Conservation (phyloP, 192 early-diverging fungal species). For the Coemansia nantahalensis region DNA sequence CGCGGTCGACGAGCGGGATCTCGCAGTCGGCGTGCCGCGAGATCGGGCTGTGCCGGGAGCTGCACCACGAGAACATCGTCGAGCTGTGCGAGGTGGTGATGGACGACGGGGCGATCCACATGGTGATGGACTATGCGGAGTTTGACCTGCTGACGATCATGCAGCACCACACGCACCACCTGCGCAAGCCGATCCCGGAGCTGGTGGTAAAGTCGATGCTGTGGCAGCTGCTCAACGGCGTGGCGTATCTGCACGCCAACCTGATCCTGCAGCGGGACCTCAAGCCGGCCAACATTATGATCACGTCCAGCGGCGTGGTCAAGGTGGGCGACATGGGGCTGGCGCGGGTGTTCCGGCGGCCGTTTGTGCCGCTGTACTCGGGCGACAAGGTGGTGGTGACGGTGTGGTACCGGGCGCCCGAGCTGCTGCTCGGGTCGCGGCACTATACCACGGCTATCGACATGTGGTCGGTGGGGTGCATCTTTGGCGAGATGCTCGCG, state of each 20-base stretch:
- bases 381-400: conserved; percentile 90
- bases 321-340: conserved; percentile 96
- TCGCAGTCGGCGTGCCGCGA: conserved; percentile 94
- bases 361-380: conserved; percentile 75
- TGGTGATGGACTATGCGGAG: conserved; percentile 98
- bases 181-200: conserved; percentile 79
- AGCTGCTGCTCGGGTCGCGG: conserved; percentile 82
- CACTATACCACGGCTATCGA: conserved; percentile 87
- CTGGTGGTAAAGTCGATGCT: conserved; percentile 83
- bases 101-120: conserved; percentile 91
- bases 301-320: conserved; percentile 84
- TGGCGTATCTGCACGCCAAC: conserved; percentile 83
- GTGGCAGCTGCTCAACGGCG: conserved; percentile 86
- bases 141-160: conserved; percentile 90
- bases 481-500: conserved; percentile 88
- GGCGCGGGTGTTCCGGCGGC: conserved; percentile 74
- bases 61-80: conserved; percentile 87
- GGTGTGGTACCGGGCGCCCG: conserved; percentile 95
- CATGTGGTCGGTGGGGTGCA: conserved; percentile 82
- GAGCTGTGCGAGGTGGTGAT: conserved; percentile 83
- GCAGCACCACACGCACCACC: conserved; percentile 78
- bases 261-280: conserved; percentile 87
- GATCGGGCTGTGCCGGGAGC: conserved; percentile 89
- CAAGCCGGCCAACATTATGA: conserved; percentile 92
- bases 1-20: conserved; percentile 65